Conservation (phyloP, 495 filamentous ascomycete genomes). For the Astrothelium subdiscretum region DNA sequence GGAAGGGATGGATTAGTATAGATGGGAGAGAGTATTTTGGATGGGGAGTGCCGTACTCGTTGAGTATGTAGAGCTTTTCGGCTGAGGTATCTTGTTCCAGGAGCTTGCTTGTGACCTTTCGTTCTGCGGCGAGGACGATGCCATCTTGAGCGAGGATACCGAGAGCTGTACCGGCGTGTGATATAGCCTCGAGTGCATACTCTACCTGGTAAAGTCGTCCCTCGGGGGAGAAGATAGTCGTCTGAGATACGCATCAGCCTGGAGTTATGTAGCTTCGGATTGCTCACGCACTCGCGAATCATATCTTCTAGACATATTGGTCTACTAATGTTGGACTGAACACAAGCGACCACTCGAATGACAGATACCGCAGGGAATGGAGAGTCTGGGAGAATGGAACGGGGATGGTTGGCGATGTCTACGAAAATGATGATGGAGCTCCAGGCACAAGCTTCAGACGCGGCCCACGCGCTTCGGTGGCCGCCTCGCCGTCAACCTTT, state of each 20-base stretch:
- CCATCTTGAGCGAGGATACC: slow-evolving; percentile 96
- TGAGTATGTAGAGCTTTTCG: slow-evolving; percentile 98
- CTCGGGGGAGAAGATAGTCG: slow-evolving; percentile 98
- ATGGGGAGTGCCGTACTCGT: slow-evolving; percentile 58
- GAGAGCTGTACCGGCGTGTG: slow-evolving; percentile 91
- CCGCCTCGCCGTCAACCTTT: not conserved
- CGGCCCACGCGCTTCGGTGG: slow-evolving; percentile 9
- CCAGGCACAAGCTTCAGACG: slow-evolving; percentile 22
- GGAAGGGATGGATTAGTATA: not conserved
- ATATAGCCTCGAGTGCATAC: slow-evolving; percentile 98
- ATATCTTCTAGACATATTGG: slow-evolving; percentile 87
- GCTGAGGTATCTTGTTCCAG: slow-evolving; percentile 98
- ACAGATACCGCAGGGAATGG: not conserved
- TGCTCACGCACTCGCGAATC: slow-evolving; percentile 71
- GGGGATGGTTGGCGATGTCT: slow-evolving; percentile 6
- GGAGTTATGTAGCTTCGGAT: slow-evolving; percentile 7
- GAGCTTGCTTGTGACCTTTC: slow-evolving; percentile 98
- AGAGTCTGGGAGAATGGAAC: not conserved
- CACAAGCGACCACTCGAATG: not conserved
- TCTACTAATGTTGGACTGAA: not conserved
- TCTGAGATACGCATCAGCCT: slow-evolving; percentile 40
- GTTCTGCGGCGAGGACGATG: slow-evolving; percentile 96
- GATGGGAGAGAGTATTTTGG: not conserved
- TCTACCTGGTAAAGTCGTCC: slow-evolving; percentile 97
- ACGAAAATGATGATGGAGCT: slow-evolving; percentile 12